Evolutionary conservation across 116 monocot genomes (phyloP).

Genomic region (Posidonia oceanica): DNA sequence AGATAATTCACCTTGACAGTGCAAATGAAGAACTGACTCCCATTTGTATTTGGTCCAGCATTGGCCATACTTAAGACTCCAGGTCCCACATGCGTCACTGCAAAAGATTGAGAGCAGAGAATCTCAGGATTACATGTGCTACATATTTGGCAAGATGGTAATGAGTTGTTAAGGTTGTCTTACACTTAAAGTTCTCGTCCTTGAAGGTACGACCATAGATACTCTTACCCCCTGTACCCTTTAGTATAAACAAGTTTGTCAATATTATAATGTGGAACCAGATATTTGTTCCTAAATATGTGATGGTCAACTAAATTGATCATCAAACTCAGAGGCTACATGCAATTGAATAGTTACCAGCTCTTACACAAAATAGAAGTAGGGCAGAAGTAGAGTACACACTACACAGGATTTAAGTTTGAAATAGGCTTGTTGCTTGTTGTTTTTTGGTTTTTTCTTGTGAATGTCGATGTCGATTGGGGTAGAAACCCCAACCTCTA

Average conservation of each 20-base stretch:
- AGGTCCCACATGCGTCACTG: conserved; percentile 76
- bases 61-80: conserved; percentile 94
- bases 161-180: conserved; percentile 9
- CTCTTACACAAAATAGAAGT: no score
- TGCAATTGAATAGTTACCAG: no score
- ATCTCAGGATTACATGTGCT: not conserved
- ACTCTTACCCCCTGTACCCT: conserved; percentile 98
- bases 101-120: not conserved
- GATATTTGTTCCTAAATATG: no score
- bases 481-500: no score
- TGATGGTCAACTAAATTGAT: no score
- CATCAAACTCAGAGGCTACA: no score
- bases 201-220: conserved; percentile 97
- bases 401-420: no score
- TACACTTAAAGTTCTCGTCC: conserved; percentile 91
- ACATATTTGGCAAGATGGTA: not conserved
- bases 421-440: no score
- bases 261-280: not conserved
- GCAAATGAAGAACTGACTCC: conserved; percentile 98
- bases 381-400: no score
- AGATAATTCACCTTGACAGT: conserved; percentile 58
- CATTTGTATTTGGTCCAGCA: conserved; percentile 97
- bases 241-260: not conserved
- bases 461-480: no score
- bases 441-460: no score